phyloP scores from a whole-genome alignment of 192 early-diverging fungal genomes.

The Gamsiella multidivaricata region DNA sequence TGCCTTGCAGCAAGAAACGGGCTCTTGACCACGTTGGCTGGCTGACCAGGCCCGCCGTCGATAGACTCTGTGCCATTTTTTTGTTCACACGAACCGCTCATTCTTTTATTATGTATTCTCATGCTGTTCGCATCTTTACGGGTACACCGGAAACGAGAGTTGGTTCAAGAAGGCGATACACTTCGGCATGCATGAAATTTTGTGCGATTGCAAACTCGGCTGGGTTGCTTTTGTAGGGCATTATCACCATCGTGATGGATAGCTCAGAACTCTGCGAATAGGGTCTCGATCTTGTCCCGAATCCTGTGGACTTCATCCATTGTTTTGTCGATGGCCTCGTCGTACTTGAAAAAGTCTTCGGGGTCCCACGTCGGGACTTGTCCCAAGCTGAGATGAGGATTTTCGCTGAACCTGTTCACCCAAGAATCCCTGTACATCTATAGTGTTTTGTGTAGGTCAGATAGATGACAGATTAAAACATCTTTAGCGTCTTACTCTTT shows the following conservation, averaged over 20 bases:
- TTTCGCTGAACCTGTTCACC: conserved; percentile 32
- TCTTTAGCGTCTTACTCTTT: too few relatives aligned
- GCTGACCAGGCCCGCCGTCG: not conserved
- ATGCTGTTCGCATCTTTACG: too few relatives aligned
- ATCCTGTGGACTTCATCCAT: conserved; percentile 15
- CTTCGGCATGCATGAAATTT: too few relatives aligned
- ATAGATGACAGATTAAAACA: conserved; percentile 1
- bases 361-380: conserved; percentile 29
- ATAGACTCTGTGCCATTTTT: not conserved
- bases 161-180: too few relatives aligned
- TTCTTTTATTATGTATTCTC: too few relatives aligned
- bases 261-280: too few relatives aligned
- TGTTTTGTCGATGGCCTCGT: conserved; percentile 24
- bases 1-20: too few relatives aligned
- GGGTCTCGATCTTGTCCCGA: conserved; percentile 6
- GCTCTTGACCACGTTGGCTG: conserved; percentile 3
- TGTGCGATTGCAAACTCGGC: too few relatives aligned
- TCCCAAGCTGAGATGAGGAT: conserved; percentile 37
- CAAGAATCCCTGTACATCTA: conserved; percentile 46
- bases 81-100: conserved; percentile 13
- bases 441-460: not conserved
- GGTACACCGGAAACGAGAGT: too few relatives aligned
- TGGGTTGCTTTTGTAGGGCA: too few relatives aligned
- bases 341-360: conserved; percentile 29
- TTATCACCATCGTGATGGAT: too few relatives aligned